Evolutionary conservation across 192 early-diverging fungal species (phyloP).

Genomic region (Thamnidium elegans): DNA sequence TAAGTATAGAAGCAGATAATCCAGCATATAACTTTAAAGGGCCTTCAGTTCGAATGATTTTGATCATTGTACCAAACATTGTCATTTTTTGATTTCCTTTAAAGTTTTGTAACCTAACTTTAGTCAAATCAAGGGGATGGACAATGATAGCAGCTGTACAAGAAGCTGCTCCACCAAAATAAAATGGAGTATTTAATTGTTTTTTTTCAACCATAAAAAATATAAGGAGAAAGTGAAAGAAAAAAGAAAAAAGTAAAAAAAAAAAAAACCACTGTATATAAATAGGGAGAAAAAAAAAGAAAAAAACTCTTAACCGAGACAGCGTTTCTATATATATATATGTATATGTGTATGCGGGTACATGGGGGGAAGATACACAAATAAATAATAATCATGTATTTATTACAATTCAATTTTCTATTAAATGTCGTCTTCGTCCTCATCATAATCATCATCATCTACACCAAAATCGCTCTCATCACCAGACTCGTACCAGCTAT

Average conservation of each 20-base stretch:
- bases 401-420: slow-evolving; percentile 3
- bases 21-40: slow-evolving; percentile 66
- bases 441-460: slow-evolving; percentile 40
- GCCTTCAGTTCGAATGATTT: slow-evolving; percentile 68
- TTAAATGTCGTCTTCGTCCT: slow-evolving; percentile 37
- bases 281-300: neutral
- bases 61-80: slow-evolving; percentile 70
- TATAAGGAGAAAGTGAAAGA: neutral
- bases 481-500: slow-evolving; percentile 38
- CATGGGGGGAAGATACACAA: no score
- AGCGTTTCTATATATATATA: neutral
- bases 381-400: no score
- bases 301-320: no score
- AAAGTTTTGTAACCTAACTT: slow-evolving; percentile 88
- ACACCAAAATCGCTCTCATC: slow-evolving; percentile 41
- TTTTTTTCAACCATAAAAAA: neutral
- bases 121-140: slow-evolving; percentile 83
- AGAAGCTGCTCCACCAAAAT: slow-evolving; percentile 49
- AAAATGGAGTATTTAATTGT: slow-evolving; percentile 25
- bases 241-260: neutral
- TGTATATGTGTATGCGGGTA: neutral
- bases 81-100: slow-evolving; percentile 55
- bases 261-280: neutral
- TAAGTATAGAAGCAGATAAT: slow-evolving; percentile 66
- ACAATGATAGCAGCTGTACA: slow-evolving; percentile 60